These are phyloP conservation scores for Myxozyma neglecta DNA, from an alignment of 805 yeast species.

Conservation along the genomic window DNA sequence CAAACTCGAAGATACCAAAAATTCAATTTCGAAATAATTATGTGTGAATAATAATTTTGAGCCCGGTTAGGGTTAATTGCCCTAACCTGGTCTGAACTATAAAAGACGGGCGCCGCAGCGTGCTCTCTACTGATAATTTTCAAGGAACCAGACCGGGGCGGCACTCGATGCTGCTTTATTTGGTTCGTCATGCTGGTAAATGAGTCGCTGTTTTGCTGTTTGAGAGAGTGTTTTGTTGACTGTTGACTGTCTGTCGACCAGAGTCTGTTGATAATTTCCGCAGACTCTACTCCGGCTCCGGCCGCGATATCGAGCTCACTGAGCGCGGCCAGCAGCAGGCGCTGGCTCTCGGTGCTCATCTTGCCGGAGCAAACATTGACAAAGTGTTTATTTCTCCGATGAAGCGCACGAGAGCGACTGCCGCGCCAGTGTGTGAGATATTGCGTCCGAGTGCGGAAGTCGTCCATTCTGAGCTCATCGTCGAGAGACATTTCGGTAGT, in stretches of 20 bases:
- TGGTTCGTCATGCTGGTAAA: slow-evolving; percentile 30
- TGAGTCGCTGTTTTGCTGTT: neutral
- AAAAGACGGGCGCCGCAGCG: neutral
- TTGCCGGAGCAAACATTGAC: neutral
- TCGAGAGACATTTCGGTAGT: slow-evolving; percentile 20
- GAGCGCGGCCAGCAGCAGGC: slow-evolving; percentile 26
- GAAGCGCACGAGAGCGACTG: slow-evolving; percentile 21
- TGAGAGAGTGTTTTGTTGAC: neutral
- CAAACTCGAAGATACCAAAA: neutral
- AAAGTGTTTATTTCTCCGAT: slow-evolving; percentile 15
- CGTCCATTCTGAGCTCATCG: slow-evolving; percentile 10
- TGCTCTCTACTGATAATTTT: neutral
- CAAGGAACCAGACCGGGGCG: neutral
- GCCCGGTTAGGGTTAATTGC: neutral
- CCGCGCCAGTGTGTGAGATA: slow-evolving; percentile 4
- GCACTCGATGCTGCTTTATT: slow-evolving; percentile 14
- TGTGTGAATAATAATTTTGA: neutral
- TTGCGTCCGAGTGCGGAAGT: slow-evolving; percentile 7
- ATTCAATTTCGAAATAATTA: neutral
- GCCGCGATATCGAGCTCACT: slow-evolving; percentile 23
- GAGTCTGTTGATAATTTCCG: slow-evolving; percentile 26
- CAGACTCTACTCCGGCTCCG: slow-evolving; percentile 23
- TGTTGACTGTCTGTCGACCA: neutral
- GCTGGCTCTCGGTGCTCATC: slow-evolving; percentile 6
- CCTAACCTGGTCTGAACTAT: neutral